A percentile compares a stretch with the other conserved stretches of the same genome.
These are phyloP conservation scores for Cordyceps tenuipes DNA, from an alignment of 2,329 filamentous ascomycete genomes.

Conservation along the genomic window DNA sequence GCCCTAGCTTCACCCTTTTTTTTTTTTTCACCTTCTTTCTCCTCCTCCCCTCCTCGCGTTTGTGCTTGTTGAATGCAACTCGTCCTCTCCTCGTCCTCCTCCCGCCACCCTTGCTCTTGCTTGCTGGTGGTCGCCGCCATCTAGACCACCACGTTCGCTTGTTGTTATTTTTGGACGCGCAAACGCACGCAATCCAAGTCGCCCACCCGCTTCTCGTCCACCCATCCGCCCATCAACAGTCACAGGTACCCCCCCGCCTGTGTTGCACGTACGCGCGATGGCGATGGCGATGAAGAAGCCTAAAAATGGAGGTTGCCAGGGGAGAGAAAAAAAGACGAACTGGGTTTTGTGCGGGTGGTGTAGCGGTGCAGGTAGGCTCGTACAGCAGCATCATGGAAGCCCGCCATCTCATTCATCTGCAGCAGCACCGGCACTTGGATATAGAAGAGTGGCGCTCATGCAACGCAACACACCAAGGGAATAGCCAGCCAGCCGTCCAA, in stretches of 20 bases:
- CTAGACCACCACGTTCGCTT: neutral
- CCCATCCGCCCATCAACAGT: neutral
- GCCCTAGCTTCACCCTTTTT: neutral
- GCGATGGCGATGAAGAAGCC: neutral
- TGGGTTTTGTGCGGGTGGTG: neutral
- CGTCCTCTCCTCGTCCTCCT: neutral
- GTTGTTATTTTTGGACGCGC: conserved; percentile 3
- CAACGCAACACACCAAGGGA: neutral
- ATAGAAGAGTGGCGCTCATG: neutral
- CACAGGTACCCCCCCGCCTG: neutral
- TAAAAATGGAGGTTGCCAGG: neutral
- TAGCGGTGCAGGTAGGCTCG: neutral
- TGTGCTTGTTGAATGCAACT: neutral
- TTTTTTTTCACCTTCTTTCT: neutral
- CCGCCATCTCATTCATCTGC: conserved; percentile 8
- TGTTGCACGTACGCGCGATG: neutral
- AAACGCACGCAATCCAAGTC: conserved; percentile 2
- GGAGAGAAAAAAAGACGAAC: neutral
- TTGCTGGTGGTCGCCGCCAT: neutral
- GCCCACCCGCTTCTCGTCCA: neutral
- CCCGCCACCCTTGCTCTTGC: neutral
- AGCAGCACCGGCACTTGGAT: neutral
- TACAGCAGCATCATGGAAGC: neutral
- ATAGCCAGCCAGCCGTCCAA: neutral
- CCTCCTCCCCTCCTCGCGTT: neutral